Evolutionary conservation across 2,329 filamentous ascomycete species (phyloP), one percentile per base, ranked within the genome.

Genomic region (Tricladium varicosporioides): DNA sequence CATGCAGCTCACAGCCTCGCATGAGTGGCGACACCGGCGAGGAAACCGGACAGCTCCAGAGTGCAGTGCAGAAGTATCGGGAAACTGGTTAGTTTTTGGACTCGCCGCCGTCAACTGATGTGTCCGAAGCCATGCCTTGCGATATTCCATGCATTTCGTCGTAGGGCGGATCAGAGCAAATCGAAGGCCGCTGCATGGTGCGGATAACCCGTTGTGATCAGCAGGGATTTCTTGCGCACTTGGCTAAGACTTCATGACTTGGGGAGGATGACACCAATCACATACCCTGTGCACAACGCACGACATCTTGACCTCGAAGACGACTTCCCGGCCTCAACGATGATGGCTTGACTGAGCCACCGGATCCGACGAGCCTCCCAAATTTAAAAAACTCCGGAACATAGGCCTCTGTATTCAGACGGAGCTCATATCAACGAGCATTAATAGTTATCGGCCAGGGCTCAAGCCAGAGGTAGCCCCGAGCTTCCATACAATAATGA

Each of bases 181-280:
- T 60, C 57, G 58, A 31, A 55, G 53, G 32, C 40, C 22, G 40
- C 55, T 64, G 62, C 62, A 63, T 7, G 59, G 61, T 56, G 60
- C 63, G 63, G 62, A 60, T 65, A 64, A 65, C 63, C 62, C 62
- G 65, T 63, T 53, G 56, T 56, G 56, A 56, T 10, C 18, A 56
- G 42, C 64, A 56, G 57, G 60, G 58, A 58, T 63, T 44, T 53
- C 51, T 15, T 53, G 31, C 51, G 22, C 32, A 19, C 54, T 58
- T 65, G 61, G 58, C 59, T 59, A 51, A 60, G 52, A 59, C 51
- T 55, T 42, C 47, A 53, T 45, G 45, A 27, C 46, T 57, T 55
- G 59, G 59, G 64, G 64, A 59, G 51, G 32, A 22, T 9, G 52
- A 19, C 31, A 19, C 60, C 63, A 65, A 65, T 63, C 57, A 54